Base-by-base conservation (phyloP, 345 rosid genomes). In the Garcia nutans region DNA sequence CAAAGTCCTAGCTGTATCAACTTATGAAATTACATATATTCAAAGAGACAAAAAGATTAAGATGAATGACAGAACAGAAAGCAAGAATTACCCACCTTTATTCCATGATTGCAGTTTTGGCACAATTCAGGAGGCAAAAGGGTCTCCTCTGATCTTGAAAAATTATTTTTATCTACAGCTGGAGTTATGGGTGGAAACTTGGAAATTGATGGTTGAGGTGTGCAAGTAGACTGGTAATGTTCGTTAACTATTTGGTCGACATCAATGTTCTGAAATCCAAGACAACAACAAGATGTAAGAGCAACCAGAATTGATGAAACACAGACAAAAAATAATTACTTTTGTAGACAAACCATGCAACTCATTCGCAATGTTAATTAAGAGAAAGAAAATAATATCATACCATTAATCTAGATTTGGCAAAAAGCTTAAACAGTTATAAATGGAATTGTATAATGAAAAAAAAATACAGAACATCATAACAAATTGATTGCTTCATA, bases 181-280 rank as follows among this genome's bases (percentile, higher is more conserved):
- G 94, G 96, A 47, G 90, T 90, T 70, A 84, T 85, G 65, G 85
- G 75, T 19, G 88, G 86, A 81, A 81, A 86, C 83, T 78, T 87
- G 28, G 93, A 85, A 75, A 79, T 70, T 57, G 97, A 78, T 70
- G 96, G 86, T 80, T 86, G 94, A 59, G 98, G 97, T 12, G 97
- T 93, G 81, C 83, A 75, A 72, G 78, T 77, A 70, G 97, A 86
- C 70, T 92, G 92, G 85, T 89, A 90, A 85, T 93, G 99, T 77
- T 92, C 92, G 86, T 87, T 89, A 77, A 88, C 82, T 78, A 96
- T 93, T 83, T 89, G 98, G 83, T 96, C 98, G 74, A 96, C 87
- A 75, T 93, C 99, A 80, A 96, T 88, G 84, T 83, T 84, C 99
- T 96, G 91, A 84, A 84, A 74, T 74, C 68, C 78, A 83, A 71